Conservation (phyloP, 2,329 filamentous ascomycete genomes). For the Lachnellula subtilissima region DNA sequence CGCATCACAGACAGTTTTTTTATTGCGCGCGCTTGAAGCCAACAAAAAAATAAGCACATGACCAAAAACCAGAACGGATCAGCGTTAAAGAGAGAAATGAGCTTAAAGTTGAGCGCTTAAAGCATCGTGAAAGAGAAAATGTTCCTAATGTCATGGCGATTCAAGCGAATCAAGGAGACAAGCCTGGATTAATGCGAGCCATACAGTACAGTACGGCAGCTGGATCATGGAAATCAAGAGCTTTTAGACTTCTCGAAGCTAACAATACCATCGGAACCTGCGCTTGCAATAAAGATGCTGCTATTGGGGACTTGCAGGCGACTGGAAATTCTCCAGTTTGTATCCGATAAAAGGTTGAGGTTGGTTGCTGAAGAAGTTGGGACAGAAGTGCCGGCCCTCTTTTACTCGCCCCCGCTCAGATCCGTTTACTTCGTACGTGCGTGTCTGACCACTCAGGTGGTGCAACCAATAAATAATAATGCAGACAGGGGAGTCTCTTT, state of each 20-base stretch:
- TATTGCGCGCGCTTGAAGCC: constrained; percentile 17
- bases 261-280: background rate
- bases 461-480: background rate
- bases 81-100: constrained; percentile 10
- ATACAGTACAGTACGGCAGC: background rate
- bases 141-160: background rate
- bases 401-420: background rate
- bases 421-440: no score
- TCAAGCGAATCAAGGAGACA: background rate
- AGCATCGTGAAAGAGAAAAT: background rate
- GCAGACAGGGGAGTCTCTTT: background rate
- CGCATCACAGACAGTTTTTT: constrained; percentile 2
- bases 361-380: background rate
- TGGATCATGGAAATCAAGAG: background rate
- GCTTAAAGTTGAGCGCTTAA: constrained; percentile 15
- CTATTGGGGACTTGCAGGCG: background rate
- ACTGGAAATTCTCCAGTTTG: background rate
- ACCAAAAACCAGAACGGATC: constrained; percentile 8
- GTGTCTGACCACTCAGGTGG: background rate
- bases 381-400: background rate
- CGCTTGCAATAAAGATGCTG: no score
- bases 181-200: background rate
- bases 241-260: background rate
- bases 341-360: background rate
- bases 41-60: constrained; percentile 12